Evolutionary conservation across 192 early-diverging fungal species (phyloP).

Genomic region (Entrophospora sp.): DNA sequence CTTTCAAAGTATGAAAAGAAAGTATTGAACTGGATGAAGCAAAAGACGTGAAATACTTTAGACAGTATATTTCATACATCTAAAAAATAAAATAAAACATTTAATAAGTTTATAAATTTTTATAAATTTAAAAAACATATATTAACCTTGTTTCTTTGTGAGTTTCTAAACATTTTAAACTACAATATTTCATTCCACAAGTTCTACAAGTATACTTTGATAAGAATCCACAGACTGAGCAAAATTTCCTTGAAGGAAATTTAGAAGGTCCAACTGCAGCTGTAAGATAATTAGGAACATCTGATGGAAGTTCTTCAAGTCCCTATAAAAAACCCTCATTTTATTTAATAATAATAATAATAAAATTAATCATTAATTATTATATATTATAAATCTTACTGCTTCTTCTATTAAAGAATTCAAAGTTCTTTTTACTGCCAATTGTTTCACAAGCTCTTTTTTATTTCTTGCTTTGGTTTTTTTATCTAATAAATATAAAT

Average conservation of each 20-base stretch:
- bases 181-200: constrained; percentile 20
- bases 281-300: constrained; percentile 14
- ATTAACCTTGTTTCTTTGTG: constrained; percentile 13
- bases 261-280: constrained; percentile 1
- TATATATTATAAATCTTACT: not conserved
- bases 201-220: constrained; percentile 14
- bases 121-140: not conserved
- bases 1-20: too few species aligned
- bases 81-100: not conserved
- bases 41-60: too few species aligned
- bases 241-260: constrained; percentile 19
- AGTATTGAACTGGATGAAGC: too few species aligned
- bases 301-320: not conserved
- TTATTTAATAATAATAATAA: not conserved
- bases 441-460: constrained; percentile 8
- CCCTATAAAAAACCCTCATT: not conserved
- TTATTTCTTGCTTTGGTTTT: constrained; percentile 10
- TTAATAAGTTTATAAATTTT: not conserved
- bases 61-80: constrained; percentile 15
- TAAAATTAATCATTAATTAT: not conserved
- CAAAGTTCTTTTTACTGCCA: constrained; percentile 5
- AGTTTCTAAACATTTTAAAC: constrained; percentile 6
- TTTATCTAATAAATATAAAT: not conserved
- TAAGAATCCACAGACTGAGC: constrained; percentile 18
- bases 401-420: constrained; percentile 16